These are phyloP conservation scores for Globomyces pollinis-pini DNA, from an alignment of 192 early-diverging fungal genomes.

Conservation along the genomic window DNA sequence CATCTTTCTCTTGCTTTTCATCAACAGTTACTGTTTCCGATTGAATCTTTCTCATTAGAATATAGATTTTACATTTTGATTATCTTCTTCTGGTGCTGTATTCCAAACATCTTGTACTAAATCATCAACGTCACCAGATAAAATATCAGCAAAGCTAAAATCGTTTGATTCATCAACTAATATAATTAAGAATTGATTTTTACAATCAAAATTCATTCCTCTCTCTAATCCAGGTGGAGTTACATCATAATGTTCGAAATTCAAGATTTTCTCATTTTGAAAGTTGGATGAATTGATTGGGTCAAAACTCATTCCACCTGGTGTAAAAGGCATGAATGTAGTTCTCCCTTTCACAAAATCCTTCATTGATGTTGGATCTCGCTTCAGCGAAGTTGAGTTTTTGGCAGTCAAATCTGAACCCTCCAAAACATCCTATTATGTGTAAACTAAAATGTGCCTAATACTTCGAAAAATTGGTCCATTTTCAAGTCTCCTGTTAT, in stretches of 20 bases:
- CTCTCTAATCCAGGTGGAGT: slow-evolving; percentile 66
- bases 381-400: slow-evolving; percentile 67
- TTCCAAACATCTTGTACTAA: background rate
- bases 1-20: slow-evolving; percentile 17
- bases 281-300: background rate
- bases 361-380: slow-evolving; percentile 19
- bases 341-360: slow-evolving; percentile 67
- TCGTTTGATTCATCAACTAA: background rate
- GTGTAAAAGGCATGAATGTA: slow-evolving; percentile 66
- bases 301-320: slow-evolving; percentile 37
- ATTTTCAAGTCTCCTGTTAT: no score
- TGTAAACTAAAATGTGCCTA: no score
- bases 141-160: no score
- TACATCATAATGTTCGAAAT: slow-evolving; percentile 7
- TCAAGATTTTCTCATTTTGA: background rate
- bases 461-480: no score
- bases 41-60: no score
- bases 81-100: background rate
- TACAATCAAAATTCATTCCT: slow-evolving; percentile 47
- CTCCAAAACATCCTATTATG: slow-evolving; percentile 10
- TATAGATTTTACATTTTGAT: background rate
- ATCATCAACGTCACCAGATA: background rate
- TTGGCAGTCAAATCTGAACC: slow-evolving; percentile 25
- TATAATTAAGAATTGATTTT: background rate
- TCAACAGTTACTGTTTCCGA: slow-evolving; percentile 8